phyloP scores from a whole-genome alignment of 2,329 filamentous ascomycete species.

The Dichotomopilus funicola region DNA sequence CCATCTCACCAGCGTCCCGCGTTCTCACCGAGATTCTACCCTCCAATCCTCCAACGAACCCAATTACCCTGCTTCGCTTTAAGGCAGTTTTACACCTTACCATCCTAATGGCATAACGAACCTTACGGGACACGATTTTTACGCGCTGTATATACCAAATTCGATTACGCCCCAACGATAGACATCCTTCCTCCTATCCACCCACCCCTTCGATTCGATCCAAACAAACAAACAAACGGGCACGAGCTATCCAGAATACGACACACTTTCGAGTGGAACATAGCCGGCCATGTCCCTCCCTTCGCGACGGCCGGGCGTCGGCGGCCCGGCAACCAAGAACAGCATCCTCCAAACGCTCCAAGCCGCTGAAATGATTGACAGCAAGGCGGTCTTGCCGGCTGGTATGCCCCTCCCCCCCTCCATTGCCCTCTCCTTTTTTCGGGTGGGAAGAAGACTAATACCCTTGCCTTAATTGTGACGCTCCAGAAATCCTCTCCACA shows the following conservation, averaged over 20 bases:
- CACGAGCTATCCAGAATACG: background rate
- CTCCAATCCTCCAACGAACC: too few species aligned
- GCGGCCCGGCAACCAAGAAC: constrained; percentile 2
- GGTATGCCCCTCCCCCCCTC: constrained; percentile 44
- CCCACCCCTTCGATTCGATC: background rate
- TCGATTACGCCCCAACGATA: background rate
- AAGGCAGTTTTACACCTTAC: background rate
- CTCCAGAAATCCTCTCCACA: constrained; percentile 82
- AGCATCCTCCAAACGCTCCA: constrained; percentile 71
- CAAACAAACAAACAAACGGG: background rate
- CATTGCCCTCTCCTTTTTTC: background rate
- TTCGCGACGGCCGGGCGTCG: constrained; percentile 30
- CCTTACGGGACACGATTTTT: background rate
- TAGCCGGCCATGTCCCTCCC: constrained; percentile 36
- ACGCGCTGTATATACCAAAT: background rate
- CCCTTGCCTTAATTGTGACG: too few species aligned
- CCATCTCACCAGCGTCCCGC: too few species aligned
- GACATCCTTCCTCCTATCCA: background rate
- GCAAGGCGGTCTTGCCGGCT: constrained; percentile 73
- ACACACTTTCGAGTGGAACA: background rate
- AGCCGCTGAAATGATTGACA: constrained; percentile 71
- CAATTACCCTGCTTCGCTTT: too few species aligned
- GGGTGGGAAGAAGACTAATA: background rate
- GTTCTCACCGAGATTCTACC: too few species aligned
- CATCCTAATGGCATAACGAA: constrained; percentile 6